A percentile compares a stretch with the other conserved stretches of the same genome.
Conservation (phyloP, 2,329 filamentous ascomycete species). For the Penicillium sp. region DNA sequence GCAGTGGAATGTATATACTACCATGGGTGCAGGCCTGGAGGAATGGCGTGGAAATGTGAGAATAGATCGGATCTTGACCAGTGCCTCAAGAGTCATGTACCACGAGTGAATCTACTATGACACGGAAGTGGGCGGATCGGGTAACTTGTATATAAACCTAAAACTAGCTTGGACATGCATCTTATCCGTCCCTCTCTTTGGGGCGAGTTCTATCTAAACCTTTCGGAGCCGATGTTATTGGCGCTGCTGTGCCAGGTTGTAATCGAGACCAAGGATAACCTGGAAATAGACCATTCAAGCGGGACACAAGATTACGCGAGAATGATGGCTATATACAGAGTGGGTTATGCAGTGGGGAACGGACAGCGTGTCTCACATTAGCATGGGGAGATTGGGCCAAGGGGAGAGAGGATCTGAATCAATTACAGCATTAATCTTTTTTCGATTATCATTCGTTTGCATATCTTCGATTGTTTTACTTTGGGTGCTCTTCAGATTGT, state of each 20-base stretch:
- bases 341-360: slow-evolving; percentile 12
- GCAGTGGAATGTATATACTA: background rate
- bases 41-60: background rate
- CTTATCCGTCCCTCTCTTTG: background rate
- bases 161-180: background rate
- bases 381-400: slow-evolving; percentile 4
- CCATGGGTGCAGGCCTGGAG: background rate
- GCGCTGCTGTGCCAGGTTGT: slow-evolving; percentile 9
- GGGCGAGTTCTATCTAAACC: slow-evolving; percentile 4
- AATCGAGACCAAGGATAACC: slow-evolving; percentile 9
- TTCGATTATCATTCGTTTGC: background rate
- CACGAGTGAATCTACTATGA: background rate
- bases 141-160: slow-evolving; percentile 12
- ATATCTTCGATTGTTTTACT: background rate
- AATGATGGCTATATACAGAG: slow-evolving; percentile 13
- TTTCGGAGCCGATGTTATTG: slow-evolving; percentile 19
- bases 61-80: background rate
- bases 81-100: too few species aligned
- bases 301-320: slow-evolving; percentile 15
- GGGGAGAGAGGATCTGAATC: slow-evolving; percentile 7
- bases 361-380: slow-evolving; percentile 18
- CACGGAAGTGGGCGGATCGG: slow-evolving; percentile 15
- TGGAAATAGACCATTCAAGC: background rate
- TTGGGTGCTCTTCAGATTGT: background rate
- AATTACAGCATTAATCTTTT: slow-evolving; percentile 4